A percentile compares a stretch with the other conserved stretches of the same genome.
Conservation (phyloP, 2,329 filamentous ascomycete genomes). For the Ascochyta rabiei region DNA sequence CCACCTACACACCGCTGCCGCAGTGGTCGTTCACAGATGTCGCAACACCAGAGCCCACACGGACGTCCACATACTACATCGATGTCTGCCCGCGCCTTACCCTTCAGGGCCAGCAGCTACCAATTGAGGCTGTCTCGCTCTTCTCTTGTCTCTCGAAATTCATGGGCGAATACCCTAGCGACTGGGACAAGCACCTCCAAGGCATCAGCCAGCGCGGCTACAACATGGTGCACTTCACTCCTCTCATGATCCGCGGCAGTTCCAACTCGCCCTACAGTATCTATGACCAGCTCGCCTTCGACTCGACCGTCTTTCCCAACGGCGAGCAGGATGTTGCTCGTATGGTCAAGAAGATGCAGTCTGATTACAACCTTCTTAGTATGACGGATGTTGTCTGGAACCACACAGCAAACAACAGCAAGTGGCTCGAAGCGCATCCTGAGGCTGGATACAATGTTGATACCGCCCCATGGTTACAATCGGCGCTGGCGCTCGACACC, state of each 20-base stretch:
- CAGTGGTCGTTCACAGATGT: constrained; percentile 69
- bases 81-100: constrained; percentile 85
- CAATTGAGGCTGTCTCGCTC: constrained; percentile 84
- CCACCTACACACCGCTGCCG: constrained; percentile 87
- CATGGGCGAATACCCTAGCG: constrained; percentile 87
- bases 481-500: constrained; percentile 76
- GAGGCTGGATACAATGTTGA: constrained; percentile 94
- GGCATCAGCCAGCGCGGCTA: constrained; percentile 92
- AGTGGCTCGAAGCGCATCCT: constrained; percentile 92
- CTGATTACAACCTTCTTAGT: constrained; percentile 81
- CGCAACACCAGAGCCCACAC: constrained; percentile 61
- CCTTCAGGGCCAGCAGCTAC: constrained; percentile 75
- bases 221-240: constrained; percentile 99
- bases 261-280: constrained; percentile 98
- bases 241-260: constrained; percentile 81
- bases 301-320: constrained; percentile 78
- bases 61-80: constrained; percentile 85
- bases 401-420: constrained; percentile 93
- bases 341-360: constrained; percentile 81
- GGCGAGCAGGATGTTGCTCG: constrained; percentile 82
- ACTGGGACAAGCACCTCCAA: constrained; percentile 87
- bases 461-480: constrained; percentile 76
- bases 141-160: constrained; percentile 98
- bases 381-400: constrained; percentile 98
- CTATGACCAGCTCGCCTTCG: constrained; percentile 89